phyloP scores from a whole-genome alignment of 495 filamentous ascomycete species.

The Aspergillus biplanus region DNA sequence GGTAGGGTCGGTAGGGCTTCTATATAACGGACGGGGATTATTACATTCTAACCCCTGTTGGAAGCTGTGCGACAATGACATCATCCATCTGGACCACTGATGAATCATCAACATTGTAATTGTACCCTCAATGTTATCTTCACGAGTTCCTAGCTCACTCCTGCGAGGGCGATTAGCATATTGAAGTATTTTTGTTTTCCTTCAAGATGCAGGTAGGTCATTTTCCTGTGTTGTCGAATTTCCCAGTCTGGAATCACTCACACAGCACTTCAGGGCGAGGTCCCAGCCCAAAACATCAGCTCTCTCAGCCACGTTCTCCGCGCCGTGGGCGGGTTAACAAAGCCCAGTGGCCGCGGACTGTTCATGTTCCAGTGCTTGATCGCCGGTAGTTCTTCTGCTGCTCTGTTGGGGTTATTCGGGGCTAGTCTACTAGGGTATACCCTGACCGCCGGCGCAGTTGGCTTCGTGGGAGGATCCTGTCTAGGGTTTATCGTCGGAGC shows the following conservation, averaged over 20 bases:
- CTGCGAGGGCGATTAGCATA: too few species aligned
- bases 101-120: too few species aligned
- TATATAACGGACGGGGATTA: too few species aligned
- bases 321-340: constrained; percentile 10
- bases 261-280: constrained; percentile 6
- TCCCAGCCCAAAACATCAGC: constrained; percentile 2
- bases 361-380: constrained; percentile 14
- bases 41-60: too few species aligned
- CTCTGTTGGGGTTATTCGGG: constrained; percentile 3
- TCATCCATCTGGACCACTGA: too few species aligned
- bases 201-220: constrained; percentile 8
- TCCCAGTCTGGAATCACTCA: neutral
- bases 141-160: too few species aligned
- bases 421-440: constrained; percentile 7
- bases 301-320: constrained; percentile 9
- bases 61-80: too few species aligned
- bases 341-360: constrained; percentile 11
- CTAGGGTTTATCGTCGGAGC: constrained; percentile 11
- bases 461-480: constrained; percentile 15
- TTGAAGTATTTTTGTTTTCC: neutral
- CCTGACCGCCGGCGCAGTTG: constrained; percentile 6
- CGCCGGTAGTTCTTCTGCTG: constrained; percentile 13
- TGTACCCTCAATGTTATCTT: too few species aligned
- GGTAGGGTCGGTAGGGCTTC: too few species aligned
- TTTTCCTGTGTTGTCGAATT: neutral